Conservation (phyloP, 169 alveolate genomes). For the Cryptosporidium ryanae region DNA sequence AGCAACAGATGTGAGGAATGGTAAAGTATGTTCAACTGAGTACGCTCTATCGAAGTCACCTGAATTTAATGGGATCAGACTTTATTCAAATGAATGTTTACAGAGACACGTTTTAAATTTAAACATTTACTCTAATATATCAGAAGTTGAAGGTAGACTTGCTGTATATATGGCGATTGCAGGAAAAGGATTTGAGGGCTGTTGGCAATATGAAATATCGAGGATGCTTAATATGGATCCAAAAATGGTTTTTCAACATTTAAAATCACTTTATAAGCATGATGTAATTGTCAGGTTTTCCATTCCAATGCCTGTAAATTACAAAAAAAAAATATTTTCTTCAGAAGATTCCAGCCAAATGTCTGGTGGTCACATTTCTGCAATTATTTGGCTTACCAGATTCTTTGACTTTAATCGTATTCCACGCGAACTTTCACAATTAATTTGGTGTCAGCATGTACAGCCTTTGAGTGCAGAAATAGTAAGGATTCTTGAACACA, state of each 20-base stretch:
- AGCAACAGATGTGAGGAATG: neutral
- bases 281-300: constrained; percentile 65
- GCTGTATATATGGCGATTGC: constrained; percentile 71
- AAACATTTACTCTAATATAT: constrained; percentile 43
- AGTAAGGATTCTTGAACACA: constrained; percentile 50
- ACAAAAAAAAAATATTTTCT: constrained; percentile 31
- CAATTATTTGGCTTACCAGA: constrained; percentile 57
- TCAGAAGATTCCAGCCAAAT: constrained; percentile 17
- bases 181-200: constrained; percentile 63
- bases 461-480: constrained; percentile 68
- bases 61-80: neutral
- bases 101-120: constrained; percentile 32
- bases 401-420: constrained; percentile 57
- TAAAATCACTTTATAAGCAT: constrained; percentile 43
- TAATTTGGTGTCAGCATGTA: constrained; percentile 72
- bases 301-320: constrained; percentile 65
- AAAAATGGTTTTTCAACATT: constrained; percentile 67
- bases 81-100: constrained; percentile 2
- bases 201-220: constrained; percentile 73
- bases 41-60: neutral
- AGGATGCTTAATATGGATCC: constrained; percentile 68
- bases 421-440: constrained; percentile 64
- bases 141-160: constrained; percentile 63
- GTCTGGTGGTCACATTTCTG: constrained; percentile 71
- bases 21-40: neutral